Evolutionary conservation across 116 monocot species (phyloP).

Genomic region (Thalassia testudinum): DNA sequence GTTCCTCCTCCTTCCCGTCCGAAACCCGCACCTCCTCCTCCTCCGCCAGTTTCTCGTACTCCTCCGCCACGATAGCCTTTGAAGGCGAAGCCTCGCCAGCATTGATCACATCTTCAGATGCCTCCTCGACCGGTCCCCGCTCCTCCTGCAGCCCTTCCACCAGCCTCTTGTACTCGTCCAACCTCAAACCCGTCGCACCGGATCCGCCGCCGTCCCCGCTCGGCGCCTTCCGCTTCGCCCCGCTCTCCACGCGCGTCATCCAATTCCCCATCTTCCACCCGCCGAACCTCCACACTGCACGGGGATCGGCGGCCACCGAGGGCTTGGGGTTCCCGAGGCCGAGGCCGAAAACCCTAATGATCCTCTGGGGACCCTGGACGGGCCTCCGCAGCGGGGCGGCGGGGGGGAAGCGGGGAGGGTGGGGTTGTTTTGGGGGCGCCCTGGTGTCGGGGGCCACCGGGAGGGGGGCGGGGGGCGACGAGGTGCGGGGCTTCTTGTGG

Average conservation of each 20-base stretch:
- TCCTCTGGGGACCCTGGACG: conserved; percentile 38
- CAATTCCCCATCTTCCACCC: conserved; percentile 14
- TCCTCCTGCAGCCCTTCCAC: conserved; percentile 11
- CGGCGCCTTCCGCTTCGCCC: background rate
- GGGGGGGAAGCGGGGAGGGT: conserved; percentile 4
- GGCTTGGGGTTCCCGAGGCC: conserved; percentile 5
- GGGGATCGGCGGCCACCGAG: background rate
- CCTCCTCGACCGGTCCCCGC: background rate
- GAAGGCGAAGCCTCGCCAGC: conserved; percentile 2
- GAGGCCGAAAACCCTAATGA: conserved; percentile 31
- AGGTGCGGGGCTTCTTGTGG: background rate
- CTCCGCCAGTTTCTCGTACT: conserved; percentile 2
- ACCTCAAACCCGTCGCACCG: conserved; percentile 5
- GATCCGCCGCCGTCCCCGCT: background rate
- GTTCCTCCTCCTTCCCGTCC: conserved; percentile 19
- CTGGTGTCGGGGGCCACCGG: background rate
- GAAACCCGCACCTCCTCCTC: conserved; percentile 1
- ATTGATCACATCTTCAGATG: background rate
- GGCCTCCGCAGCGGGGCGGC: conserved; percentile 15
- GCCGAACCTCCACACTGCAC: background rate
- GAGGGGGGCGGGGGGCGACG: background rate
- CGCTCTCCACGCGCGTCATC: conserved; percentile 3
- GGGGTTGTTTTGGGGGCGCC: background rate
- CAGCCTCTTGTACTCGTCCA: conserved; percentile 46
- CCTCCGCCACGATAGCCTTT: conserved; percentile 1